Conservation (phyloP, 139 green algal species). For the Zygnema cylindricum region DNA sequence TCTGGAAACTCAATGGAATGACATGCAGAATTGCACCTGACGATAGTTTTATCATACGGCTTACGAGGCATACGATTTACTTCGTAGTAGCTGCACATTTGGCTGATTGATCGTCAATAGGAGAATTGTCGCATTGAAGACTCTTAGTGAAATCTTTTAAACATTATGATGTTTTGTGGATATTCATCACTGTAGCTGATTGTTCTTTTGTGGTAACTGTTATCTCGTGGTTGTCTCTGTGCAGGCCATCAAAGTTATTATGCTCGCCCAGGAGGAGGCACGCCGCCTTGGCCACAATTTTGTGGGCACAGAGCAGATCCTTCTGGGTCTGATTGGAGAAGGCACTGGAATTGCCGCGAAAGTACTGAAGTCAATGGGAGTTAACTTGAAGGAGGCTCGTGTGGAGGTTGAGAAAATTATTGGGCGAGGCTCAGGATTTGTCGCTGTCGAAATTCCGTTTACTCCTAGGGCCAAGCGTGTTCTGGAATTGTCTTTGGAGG, state of each 20-base stretch:
- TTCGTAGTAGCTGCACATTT: no score
- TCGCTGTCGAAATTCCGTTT: slow-evolving; percentile 99
- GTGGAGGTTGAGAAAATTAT: slow-evolving; percentile 99
- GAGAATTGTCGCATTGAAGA: no score
- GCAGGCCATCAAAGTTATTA: slow-evolving; percentile 86
- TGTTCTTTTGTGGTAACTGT: background rate
- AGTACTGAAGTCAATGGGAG: slow-evolving; percentile 97
- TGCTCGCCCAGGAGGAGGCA: slow-evolving; percentile 98
- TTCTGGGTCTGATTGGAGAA: slow-evolving; percentile 98
- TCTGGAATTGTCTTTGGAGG: slow-evolving; percentile 96
- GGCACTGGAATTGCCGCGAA: slow-evolving; percentile 98
- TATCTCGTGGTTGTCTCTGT: background rate
- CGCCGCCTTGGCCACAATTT: slow-evolving; percentile 96
- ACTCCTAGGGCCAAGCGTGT: slow-evolving; percentile 98
- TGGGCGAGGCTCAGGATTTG: slow-evolving; percentile 93
- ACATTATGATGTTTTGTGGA: no score
- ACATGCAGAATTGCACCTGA: no score
- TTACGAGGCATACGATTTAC: no score
- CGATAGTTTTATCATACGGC: no score
- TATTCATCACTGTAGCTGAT: no score
- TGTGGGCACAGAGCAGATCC: slow-evolving; percentile 96
- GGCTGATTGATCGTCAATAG: no score
- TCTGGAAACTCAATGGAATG: no score
- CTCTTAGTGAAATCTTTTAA: no score
- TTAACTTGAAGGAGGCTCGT: slow-evolving; percentile 97